These are phyloP conservation scores for Dendrobium nobile DNA, from an alignment of 106 monocot species.

Conservation along the genomic window DNA sequence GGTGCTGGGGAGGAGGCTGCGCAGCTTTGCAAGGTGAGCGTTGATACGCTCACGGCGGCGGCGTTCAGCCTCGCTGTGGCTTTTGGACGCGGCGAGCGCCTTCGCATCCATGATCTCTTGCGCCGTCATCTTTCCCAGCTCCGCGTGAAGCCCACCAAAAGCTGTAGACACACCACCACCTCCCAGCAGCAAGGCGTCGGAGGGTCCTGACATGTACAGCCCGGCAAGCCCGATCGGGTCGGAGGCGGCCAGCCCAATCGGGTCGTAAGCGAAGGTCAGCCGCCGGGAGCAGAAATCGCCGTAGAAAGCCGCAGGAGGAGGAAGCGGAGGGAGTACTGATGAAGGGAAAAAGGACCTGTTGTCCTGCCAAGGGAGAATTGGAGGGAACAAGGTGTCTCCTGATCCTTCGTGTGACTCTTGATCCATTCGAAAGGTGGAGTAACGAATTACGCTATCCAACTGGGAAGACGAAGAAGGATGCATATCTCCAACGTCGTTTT, in stretches of 20 bases:
- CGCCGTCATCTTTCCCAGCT: conserved; percentile 68
- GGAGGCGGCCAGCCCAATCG: background rate
- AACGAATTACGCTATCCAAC: background rate
- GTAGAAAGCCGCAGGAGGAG: conserved; percentile 16
- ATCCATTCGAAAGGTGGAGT: background rate
- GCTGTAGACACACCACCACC: conserved; percentile 21
- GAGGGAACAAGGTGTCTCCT: background rate
- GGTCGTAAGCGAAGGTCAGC: conserved; percentile 27
- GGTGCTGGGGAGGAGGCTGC: conserved; percentile 89
- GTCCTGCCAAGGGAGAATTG: background rate
- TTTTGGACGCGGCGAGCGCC: conserved; percentile 91
- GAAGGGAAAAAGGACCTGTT: conserved; percentile 10
- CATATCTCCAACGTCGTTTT: background rate
- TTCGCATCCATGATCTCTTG: conserved; percentile 98
- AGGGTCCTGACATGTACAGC: conserved; percentile 20
- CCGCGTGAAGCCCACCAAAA: conserved; percentile 40
- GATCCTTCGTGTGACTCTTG: background rate
- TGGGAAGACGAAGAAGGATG: background rate
- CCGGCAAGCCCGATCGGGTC: conserved; percentile 34
- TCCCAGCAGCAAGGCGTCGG: conserved; percentile 9
- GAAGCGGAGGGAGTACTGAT: conserved; percentile 7
- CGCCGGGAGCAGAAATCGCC: conserved; percentile 15
- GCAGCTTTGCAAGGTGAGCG: conserved; percentile 65
- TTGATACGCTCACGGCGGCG: conserved; percentile 91
- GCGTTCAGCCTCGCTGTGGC: conserved; percentile 97